Base-by-base conservation (phyloP, 1,139 yeast genomes). In the Eremothecium coryli region DNA sequence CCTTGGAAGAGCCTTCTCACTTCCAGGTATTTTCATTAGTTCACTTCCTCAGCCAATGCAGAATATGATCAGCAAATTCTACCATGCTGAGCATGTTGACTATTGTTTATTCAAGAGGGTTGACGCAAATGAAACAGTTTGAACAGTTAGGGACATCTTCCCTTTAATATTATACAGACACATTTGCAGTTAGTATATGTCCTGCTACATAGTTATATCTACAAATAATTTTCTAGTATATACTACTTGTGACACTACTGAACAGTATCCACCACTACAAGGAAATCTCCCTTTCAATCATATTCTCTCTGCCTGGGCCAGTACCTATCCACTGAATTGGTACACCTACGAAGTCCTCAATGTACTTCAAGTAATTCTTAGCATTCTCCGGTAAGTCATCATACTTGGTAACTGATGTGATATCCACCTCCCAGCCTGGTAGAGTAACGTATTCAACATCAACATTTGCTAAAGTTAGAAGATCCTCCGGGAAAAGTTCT, bases 261-360 rank as follows among this genome's bases (percentile, higher is more conserved):
- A n/a, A n/a, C n/a, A n/a, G n/a, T n/a, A n/a, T n/a, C n/a, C n/a
- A 20, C 7, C 9, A 20, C 22, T 10, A 20, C 22, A 20, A 20
- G 9, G 22, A 20, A 20, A 20, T 20, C 21, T 50, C 47, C 34
- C 55, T 59, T 42, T 61, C 56, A 36, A 81, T 66, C 93, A 81
- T 81, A 23, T 82, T 73, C 39, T 76, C 94, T 67, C 98, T 82
- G 35, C 86, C 94, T 43, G 98, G 97, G 44, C 99, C 99, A 40
- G 95, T 93, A 58, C 99, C 99, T 45, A 90, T 90, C 96, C 97
- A 90, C 61, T 81, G 82, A 46, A 90, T 71, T 40, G 95, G 95
- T 39, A 84, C 93, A 29, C 71, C 69, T 44, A 86, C 67, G 56
- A 70, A 86, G 44, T 85, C 79, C 64, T 88, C 98, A 55, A 90